Conservation (phyloP, 73 alveolate species). For the Tetrahymena malaccensis region DNA sequence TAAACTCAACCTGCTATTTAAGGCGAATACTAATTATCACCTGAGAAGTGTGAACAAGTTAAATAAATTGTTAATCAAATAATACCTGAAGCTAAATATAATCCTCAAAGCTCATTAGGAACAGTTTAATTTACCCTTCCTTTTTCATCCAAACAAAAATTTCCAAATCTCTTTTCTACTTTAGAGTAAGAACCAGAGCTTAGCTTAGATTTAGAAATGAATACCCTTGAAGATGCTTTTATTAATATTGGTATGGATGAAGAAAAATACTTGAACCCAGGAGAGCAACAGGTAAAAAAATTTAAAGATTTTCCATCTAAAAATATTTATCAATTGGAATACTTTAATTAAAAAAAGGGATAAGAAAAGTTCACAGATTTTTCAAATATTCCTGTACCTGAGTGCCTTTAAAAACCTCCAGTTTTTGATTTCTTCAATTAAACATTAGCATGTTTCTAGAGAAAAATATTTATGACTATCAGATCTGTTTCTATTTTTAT, state of each 20-base stretch:
- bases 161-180: not conserved
- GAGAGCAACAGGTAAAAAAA: not conserved
- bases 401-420: not conserved
- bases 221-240: conserved; percentile 30
- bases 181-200: conserved; percentile 1
- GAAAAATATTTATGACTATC: not conserved
- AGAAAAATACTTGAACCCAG: not conserved
- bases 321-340: not conserved
- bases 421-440: not conserved
- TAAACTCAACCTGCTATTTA: not conserved
- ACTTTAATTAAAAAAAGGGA: not conserved
- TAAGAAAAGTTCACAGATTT: not conserved
- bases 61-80: not conserved
- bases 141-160: not conserved
- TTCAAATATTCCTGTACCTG: not conserved
- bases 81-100: conserved; percentile 11
- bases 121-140: not conserved
- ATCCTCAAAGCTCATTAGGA: conserved; percentile 5
- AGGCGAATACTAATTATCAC: not conserved
- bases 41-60: not conserved
- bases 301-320: not conserved
- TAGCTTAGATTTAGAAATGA: conserved; percentile 1
- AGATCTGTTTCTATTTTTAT: not conserved
- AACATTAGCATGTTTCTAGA: not conserved
- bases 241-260: conserved; percentile 36